Evolutionary conservation across 78 protist species (phyloP).

Genomic region (Cavenderia fasciculata): DNA sequence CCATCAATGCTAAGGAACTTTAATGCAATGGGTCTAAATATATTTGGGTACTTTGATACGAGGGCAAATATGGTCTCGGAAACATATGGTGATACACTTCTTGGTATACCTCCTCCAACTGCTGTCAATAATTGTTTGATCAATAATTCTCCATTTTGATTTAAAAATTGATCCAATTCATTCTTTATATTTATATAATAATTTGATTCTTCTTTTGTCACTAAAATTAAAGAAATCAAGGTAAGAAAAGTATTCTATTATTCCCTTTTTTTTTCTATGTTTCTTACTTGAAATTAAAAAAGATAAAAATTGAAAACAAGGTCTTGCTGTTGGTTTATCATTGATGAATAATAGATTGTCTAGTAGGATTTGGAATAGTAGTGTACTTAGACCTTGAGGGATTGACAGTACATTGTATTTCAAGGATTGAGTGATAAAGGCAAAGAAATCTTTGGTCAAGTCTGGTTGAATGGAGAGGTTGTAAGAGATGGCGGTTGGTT

Average conservation of each 20-base stretch:
- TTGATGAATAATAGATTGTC: conserved; percentile 23
- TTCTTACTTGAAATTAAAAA: neutral
- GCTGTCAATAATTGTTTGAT: conserved; percentile 19
- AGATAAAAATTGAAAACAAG: conserved; percentile 24
- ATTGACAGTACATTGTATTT: conserved; percentile 22
- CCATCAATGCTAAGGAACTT: conserved; percentile 19
- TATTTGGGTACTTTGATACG: neutral
- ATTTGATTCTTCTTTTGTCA: conserved; percentile 21
- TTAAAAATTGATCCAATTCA: conserved; percentile 2
- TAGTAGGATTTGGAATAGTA: conserved; percentile 7
- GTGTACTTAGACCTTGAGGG: neutral
- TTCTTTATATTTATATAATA: neutral
- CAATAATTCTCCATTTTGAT: conserved; percentile 17
- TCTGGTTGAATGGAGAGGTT: conserved; percentile 48
- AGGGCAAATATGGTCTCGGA: neutral
- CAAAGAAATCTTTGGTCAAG: conserved; percentile 31
- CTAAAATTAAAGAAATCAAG: too few relatives aligned
- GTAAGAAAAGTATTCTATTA: too few relatives aligned
- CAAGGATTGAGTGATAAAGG: conserved; percentile 11
- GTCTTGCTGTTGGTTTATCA: conserved; percentile 36
- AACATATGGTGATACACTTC: conserved; percentile 1
- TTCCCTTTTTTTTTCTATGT: too few relatives aligned
- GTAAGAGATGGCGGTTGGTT: too few relatives aligned
- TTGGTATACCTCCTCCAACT: conserved; percentile 47
- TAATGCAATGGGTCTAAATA: conserved; percentile 41